A percentile compares a stretch with the other conserved stretches of the same genome.
phyloP scores from a whole-genome alignment of 148 eudicot species.

The Limonium bicolor region DNA sequence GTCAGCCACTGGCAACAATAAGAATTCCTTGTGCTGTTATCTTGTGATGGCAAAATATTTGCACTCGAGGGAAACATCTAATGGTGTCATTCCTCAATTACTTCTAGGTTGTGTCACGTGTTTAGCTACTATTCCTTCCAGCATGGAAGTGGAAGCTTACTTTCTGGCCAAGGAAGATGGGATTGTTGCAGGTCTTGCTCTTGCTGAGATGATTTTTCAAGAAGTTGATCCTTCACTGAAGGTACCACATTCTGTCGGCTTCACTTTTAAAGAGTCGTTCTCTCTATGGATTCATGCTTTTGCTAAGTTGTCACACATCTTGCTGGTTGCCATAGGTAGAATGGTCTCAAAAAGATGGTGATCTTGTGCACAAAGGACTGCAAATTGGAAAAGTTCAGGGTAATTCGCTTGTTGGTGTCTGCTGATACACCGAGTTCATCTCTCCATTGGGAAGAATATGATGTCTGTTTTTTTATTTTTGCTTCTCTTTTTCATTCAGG shows the following conservation, averaged over 20 bases:
- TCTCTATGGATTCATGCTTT: conserved; percentile 4
- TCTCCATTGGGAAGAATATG: no score
- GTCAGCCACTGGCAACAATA: no score
- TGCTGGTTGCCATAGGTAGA: conserved; percentile 40
- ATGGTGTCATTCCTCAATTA: not conserved
- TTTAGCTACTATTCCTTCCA: conserved; percentile 72
- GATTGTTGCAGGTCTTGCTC: conserved; percentile 66
- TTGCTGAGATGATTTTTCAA: conserved; percentile 77
- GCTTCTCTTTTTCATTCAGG: conserved; percentile 30
- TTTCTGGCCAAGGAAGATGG: conserved; percentile 93
- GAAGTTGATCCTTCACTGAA: conserved; percentile 82
- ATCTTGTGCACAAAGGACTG: conserved; percentile 57
- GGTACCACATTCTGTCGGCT: conserved; percentile 24
- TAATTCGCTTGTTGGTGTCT: conserved; percentile 9
- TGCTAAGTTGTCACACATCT: conserved; percentile 1
- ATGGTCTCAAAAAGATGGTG: conserved; percentile 83
- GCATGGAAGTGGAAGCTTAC: conserved; percentile 84
- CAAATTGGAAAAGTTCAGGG: conserved; percentile 86
- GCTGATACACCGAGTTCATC: not conserved
- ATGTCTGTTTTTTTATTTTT: no score
- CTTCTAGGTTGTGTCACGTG: conserved; percentile 80
- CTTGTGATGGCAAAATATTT: not conserved
- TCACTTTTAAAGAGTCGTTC: not conserved
- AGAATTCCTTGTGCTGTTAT: not conserved
- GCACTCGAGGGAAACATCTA: not conserved